Percentiles rank a stretch among this genome's conserved stretches.
phyloP scores from a whole-genome alignment of 1,284 basidiomycete genomes.

The Fomitopsis palustris region DNA sequence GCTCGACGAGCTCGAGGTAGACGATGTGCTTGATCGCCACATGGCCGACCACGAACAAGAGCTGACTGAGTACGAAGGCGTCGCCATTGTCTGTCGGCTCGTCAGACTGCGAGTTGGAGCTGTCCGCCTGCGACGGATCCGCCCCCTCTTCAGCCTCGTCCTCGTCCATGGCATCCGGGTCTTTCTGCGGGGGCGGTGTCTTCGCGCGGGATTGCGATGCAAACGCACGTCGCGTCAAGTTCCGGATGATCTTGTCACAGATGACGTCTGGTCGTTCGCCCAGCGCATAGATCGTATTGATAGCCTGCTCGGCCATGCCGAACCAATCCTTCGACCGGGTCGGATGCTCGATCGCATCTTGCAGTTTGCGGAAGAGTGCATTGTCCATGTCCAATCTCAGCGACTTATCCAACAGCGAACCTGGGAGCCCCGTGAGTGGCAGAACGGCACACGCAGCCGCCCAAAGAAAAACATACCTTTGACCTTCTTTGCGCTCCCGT shows the following conservation, averaged over 20 bases:
- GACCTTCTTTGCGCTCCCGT: constrained; percentile 95
- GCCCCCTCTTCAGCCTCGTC: constrained; percentile 29
- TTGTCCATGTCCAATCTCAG: constrained; percentile 88
- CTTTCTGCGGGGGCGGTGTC: constrained; percentile 20
- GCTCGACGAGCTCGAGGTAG: constrained; percentile 94
- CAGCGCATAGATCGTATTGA: constrained; percentile 94
- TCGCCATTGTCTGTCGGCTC: constrained; percentile 62
- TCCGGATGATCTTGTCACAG: constrained; percentile 81
- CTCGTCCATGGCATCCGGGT: constrained; percentile 52
- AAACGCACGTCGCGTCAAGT: constrained; percentile 77
- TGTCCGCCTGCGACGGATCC: constrained; percentile 1
- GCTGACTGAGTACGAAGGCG: constrained; percentile 85
- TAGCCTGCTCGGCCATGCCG: constrained; percentile 91
- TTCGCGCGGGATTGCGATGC: constrained; percentile 27
- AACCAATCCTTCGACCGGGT: constrained; percentile 93
- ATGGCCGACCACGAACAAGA: constrained; percentile 94
- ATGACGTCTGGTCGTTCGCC: constrained; percentile 92
- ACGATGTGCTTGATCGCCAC: constrained; percentile 98
- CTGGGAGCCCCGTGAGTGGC: constrained; percentile 32
- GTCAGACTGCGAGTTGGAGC: constrained; percentile 8
- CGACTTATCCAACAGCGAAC: constrained; percentile 85
- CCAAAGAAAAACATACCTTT: constrained; percentile 58
- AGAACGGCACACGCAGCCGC: not conserved
- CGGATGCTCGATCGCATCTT: constrained; percentile 74
- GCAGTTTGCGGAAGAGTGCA: constrained; percentile 81